These are phyloP conservation scores for Reticulascus tulasneorum DNA, from an alignment of 2,329 filamentous ascomycete species.

Conservation along the genomic window DNA sequence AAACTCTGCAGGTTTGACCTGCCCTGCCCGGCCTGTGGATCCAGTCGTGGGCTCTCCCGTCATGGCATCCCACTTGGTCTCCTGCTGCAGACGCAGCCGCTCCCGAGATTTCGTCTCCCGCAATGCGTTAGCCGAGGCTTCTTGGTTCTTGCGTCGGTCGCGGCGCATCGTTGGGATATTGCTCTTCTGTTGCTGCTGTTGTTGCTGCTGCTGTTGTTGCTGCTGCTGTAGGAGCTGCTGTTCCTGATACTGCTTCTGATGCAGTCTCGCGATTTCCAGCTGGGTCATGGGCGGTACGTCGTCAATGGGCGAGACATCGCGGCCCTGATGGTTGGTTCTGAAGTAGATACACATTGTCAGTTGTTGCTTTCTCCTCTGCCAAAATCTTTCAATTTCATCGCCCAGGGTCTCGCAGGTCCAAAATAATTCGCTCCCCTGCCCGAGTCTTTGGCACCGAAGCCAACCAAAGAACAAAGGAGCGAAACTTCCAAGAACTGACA, in stretches of 20 bases:
- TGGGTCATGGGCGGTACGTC: constrained; percentile 35
- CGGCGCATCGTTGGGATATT: constrained; percentile 51
- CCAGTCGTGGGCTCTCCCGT: constrained; percentile 63
- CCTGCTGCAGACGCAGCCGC: constrained; percentile 24
- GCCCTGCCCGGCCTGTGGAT: constrained; percentile 49
- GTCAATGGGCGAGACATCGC: constrained; percentile 52
- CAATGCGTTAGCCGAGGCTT: constrained; percentile 27
- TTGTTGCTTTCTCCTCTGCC: not conserved
- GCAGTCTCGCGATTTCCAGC: constrained; percentile 8
- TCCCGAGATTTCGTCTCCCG: constrained; percentile 36
- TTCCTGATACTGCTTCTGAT: not conserved
- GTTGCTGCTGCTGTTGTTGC: constrained; percentile 13
- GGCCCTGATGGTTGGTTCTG: constrained; percentile 7
- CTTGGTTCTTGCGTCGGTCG: constrained; percentile 42
- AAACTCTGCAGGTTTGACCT: constrained; percentile 52
- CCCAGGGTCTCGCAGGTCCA: not conserved
- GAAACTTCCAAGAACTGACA: constrained; percentile 3
- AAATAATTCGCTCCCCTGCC: no score
- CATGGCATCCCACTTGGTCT: constrained; percentile 60
- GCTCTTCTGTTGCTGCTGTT: constrained; percentile 26
- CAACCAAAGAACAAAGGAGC: constrained; percentile 1
- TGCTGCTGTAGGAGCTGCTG: constrained; percentile 5
- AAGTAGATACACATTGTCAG: constrained; percentile 15
- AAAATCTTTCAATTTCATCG: not conserved
- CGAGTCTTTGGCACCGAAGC: not conserved